Evolutionary conservation across 2,329 filamentous ascomycete species (phyloP).

Genomic region (Xylariaceae sp.): DNA sequence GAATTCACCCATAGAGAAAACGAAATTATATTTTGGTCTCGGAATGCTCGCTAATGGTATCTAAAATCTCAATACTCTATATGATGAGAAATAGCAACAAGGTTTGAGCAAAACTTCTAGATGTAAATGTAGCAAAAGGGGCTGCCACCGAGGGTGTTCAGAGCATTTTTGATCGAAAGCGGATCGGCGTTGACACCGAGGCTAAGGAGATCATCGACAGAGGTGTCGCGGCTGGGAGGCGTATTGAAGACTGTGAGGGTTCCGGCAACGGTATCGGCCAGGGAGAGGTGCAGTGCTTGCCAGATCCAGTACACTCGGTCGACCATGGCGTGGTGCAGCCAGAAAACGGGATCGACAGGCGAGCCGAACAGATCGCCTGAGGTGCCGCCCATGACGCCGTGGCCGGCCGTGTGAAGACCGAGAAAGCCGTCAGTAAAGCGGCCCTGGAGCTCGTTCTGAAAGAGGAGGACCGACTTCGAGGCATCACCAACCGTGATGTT

Average conservation of each 20-base stretch:
- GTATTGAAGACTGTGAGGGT: constrained; percentile 37
- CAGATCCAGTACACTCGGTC: constrained; percentile 39
- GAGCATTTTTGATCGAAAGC: constrained; percentile 3
- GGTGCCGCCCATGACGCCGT: constrained; percentile 39
- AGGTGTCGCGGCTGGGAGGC: constrained; percentile 36
- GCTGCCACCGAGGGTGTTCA: constrained; percentile 13
- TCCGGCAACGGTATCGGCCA: constrained; percentile 30
- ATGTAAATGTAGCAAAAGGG: constrained; percentile 24
- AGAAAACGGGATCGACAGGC: constrained; percentile 37
- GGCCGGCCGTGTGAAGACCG: constrained; percentile 40
- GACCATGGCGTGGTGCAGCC: constrained; percentile 35
- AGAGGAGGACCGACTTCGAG: constrained; percentile 27
- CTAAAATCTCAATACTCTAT: background rate
- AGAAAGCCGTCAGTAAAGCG: constrained; percentile 38
- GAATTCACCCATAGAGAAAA: too few species aligned
- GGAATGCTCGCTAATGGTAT: constrained; percentile 15
- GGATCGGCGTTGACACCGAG: constrained; percentile 25
- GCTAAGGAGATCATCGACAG: constrained; percentile 32
- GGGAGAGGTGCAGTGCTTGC: constrained; percentile 27
- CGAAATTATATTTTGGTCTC: too few species aligned
- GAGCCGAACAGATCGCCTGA: constrained; percentile 33
- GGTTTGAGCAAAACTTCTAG: background rate
- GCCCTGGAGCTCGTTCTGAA: constrained; percentile 42
- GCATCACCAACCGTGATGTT: constrained; percentile 33
- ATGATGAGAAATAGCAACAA: background rate